phyloP scores from a whole-genome alignment of 1,284 basidiomycete genomes.

The Chondrostereum purpureum region DNA sequence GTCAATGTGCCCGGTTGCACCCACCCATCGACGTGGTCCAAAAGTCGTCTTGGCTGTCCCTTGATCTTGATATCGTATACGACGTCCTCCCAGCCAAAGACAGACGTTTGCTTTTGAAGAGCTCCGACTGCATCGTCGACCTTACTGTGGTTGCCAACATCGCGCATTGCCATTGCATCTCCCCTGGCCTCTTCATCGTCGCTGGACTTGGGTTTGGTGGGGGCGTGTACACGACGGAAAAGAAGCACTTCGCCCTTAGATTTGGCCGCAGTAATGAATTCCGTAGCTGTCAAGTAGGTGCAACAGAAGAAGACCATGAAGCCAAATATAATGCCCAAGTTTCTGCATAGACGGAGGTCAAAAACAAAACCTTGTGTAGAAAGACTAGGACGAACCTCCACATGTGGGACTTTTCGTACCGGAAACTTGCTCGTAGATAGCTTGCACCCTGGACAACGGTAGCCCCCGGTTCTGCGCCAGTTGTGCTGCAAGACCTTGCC shows the following conservation, averaged over 20 bases:
- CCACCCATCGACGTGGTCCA: constrained; percentile 62
- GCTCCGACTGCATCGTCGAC: background rate
- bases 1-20: constrained; percentile 53
- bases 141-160: background rate
- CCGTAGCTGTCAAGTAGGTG: constrained; percentile 34
- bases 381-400: constrained; percentile 23
- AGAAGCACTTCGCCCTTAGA: constrained; percentile 40
- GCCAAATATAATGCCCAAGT: constrained; percentile 31
- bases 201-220: constrained; percentile 9
- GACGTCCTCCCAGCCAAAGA: constrained; percentile 28
- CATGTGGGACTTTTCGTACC: constrained; percentile 30
- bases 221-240: constrained; percentile 32
- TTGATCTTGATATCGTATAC: constrained; percentile 47
- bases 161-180: background rate
- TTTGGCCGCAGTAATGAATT: constrained; percentile 28
- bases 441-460: constrained; percentile 31
- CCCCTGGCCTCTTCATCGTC: constrained; percentile 16
- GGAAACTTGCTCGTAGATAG: constrained; percentile 32
- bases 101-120: constrained; percentile 3
- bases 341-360: constrained; percentile 17
- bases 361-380: background rate
- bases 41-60: constrained; percentile 27
- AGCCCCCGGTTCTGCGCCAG: constrained; percentile 30
- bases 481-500: constrained; percentile 30
- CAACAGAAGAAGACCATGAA: constrained; percentile 23